A percentile compares a stretch with the other conserved stretches of the same genome.
phyloP scores from a whole-genome alignment of 202 grass and related monocot genomes.

The Brachypodium distachyon region DNA sequence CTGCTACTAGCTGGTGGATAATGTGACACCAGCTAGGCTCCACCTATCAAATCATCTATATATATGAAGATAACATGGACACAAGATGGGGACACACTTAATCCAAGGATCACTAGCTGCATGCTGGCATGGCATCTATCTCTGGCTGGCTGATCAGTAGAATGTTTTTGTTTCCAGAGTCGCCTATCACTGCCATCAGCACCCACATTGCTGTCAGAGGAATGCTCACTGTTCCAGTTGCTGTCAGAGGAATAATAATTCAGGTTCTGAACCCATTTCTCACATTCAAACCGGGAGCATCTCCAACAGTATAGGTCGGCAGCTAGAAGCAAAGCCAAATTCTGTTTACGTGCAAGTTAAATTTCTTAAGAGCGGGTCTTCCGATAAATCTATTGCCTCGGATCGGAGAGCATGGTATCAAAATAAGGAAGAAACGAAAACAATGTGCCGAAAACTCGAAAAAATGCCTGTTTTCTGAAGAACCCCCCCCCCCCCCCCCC shows the following conservation, averaged over 20 bases:
- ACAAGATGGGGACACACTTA: slow-evolving; percentile 3
- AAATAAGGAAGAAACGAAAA: no score
- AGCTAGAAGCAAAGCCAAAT: no score
- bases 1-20: slow-evolving; percentile 32
- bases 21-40: slow-evolving; percentile 15
- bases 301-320: no score
- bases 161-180: slow-evolving; percentile 33
- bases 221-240: background rate
- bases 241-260: slow-evolving; percentile 4
- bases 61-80: background rate
- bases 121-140: background rate
- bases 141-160: slow-evolving; percentile 1
- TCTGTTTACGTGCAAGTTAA: no score
- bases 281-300: no score
- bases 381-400: no score
- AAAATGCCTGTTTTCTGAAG: no score
- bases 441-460: no score
- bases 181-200: background rate
- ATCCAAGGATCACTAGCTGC: slow-evolving; percentile 10
- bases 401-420: no score
- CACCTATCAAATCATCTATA: slow-evolving; percentile 27
- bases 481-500: no score
- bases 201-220: background rate
- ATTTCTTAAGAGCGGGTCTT: no score
- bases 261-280: background rate